A percentile compares a stretch with the other conserved stretches of the same genome.
These are phyloP conservation scores for Emmonsia crescens DNA, from an alignment of 2,329 filamentous ascomycete species.

Conservation along the genomic window DNA sequence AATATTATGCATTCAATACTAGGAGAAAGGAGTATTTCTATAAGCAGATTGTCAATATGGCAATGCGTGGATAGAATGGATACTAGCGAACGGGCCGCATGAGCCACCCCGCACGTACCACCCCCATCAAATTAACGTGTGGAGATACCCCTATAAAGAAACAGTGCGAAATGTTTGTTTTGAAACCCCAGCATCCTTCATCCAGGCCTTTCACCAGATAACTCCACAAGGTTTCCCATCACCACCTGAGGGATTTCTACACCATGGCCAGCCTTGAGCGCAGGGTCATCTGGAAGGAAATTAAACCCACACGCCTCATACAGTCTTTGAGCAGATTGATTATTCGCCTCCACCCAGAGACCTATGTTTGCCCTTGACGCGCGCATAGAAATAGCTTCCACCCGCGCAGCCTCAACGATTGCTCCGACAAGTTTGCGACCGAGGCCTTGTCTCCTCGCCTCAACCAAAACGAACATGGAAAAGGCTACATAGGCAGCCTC, in stretches of 20 bases:
- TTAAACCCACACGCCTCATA: conserved; percentile 18
- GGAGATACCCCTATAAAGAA: no score
- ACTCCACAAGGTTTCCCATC: conserved; percentile 5
- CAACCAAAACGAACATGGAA: conserved; percentile 21
- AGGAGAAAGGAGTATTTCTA: neutral
- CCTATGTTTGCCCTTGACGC: conserved; percentile 13
- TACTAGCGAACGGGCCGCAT: no score
- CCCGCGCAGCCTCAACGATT: conserved; percentile 5
- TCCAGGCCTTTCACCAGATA: neutral
- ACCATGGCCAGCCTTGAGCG: neutral
- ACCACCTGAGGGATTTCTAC: neutral
- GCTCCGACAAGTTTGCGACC: conserved; percentile 15
- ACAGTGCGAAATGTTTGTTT: no score
- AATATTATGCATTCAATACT: neutral
- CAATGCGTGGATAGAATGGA: neutral
- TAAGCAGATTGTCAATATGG: neutral
- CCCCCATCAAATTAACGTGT: neutral
- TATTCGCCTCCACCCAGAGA: conserved; percentile 13
- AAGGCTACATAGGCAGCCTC: conserved; percentile 17
- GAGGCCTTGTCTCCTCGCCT: conserved; percentile 14
- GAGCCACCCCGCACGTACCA: no score
- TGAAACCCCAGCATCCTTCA: neutral
- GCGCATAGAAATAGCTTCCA: conserved; percentile 7
- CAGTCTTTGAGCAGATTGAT: conserved; percentile 12
- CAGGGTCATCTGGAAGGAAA: neutral